Conservation (phyloP, 2,329 filamentous ascomycete species). For the Aspergillus ruber region DNA sequence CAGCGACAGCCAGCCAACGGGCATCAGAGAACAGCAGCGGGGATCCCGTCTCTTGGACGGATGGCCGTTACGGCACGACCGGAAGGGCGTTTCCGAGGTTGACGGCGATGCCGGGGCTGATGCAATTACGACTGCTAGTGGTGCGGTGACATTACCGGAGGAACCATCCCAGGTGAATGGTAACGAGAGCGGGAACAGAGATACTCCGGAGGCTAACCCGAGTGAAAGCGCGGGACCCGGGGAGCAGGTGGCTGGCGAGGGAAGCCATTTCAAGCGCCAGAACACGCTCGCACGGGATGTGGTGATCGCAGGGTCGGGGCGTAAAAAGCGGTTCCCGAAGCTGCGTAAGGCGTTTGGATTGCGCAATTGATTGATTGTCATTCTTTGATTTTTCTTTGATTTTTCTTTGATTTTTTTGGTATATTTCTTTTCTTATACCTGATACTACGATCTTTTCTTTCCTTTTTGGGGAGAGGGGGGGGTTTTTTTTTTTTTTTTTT, state of each 20-base stretch:
- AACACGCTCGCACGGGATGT: slow-evolving; percentile 18
- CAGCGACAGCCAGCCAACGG: not conserved
- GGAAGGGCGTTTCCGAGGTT: not conserved
- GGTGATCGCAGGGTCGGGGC: slow-evolving; percentile 30
- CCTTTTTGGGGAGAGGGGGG: not conserved
- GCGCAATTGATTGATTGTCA: slow-evolving; percentile 7
- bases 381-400: too few species aligned
- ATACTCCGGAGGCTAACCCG: too few species aligned
- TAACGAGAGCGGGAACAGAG: too few species aligned
- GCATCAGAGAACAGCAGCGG: not conserved
- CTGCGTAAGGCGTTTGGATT: slow-evolving; percentile 41
- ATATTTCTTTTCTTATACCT: not conserved
- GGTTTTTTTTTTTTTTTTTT: not conserved
- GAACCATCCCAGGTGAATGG: not conserved
- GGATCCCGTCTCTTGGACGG: not conserved
- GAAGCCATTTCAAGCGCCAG: not conserved
- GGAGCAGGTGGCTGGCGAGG: not conserved
- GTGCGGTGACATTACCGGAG: not conserved
- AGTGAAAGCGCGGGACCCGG: not conserved
- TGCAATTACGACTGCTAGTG: not conserved
- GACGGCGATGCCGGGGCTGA: not conserved
- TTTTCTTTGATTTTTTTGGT: too few species aligned
- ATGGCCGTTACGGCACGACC: not conserved
- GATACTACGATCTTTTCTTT: not conserved
- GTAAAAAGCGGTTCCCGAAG: slow-evolving; percentile 42